Percentiles rank a stretch among this genome's conserved stretches.
phyloP scores from a whole-genome alignment of 2,329 filamentous ascomycete species.

The Xylariales sp. region DNA sequence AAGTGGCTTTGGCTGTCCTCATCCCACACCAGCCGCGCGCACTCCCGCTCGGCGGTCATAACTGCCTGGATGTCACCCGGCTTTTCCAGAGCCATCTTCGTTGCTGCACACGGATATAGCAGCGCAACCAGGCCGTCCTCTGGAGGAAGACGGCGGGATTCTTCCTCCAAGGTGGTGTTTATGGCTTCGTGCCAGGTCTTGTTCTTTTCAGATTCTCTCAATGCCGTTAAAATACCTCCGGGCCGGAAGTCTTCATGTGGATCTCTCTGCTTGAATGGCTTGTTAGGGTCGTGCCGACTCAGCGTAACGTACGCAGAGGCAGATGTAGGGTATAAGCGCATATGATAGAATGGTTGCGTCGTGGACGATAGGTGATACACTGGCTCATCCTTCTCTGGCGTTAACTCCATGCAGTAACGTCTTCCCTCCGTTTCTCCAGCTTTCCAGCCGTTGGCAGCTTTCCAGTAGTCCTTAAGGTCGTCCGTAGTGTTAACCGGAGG shows the following conservation, averaged over 20 bases:
- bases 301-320: constrained; percentile 58
- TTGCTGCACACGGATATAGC: constrained; percentile 62
- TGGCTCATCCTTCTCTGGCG: constrained; percentile 54
- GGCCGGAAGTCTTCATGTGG: constrained; percentile 28
- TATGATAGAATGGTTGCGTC: constrained; percentile 61
- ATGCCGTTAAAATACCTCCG: constrained; percentile 23
- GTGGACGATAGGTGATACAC: constrained; percentile 62
- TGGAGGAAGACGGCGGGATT: constrained; percentile 46
- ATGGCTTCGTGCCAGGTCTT: constrained; percentile 56
- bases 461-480: constrained; percentile 63
- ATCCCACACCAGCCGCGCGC: constrained; percentile 69
- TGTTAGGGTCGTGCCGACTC: constrained; percentile 56
- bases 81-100: constrained; percentile 57
- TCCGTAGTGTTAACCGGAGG: constrained; percentile 53
- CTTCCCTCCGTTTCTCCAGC: constrained; percentile 55
- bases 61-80: constrained; percentile 55
- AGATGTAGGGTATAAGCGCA: constrained; percentile 61
- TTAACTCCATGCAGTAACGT: constrained; percentile 55
- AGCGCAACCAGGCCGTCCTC: constrained; percentile 63
- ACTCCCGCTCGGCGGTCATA: constrained; percentile 62
- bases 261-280: constrained; percentile 41
- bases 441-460: constrained; percentile 65
- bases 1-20: constrained; percentile 55
- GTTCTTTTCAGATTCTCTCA: constrained; percentile 27
- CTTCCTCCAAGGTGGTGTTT: constrained; percentile 53